Evolutionary conservation across 768 basidiomycete genomes (phyloP), one percentile per base, ranked within the genome.

Genomic region (Calocybe indica): DNA sequence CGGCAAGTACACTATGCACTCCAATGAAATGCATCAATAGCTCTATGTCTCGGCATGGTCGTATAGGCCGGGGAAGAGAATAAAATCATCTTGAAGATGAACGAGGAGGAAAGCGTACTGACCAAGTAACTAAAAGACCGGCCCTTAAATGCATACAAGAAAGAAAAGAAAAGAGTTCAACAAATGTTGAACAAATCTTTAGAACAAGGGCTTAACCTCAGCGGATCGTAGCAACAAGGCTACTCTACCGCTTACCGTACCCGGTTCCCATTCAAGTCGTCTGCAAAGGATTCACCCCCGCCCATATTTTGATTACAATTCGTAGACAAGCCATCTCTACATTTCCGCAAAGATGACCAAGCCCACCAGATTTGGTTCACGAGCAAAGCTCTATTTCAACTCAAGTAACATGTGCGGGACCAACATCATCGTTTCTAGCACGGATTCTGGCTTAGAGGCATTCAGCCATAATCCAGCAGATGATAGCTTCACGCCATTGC

Each of bases 1-100:
- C 88, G 85, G 86, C 85, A 86, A 87, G 85, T 84, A 78, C 83
- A 77, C 82, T 84, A 61, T 73, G 76, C 76, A 68, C 67, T 69
- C 73, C 69, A 6, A 7, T 15, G 66, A 49, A 77, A 68, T 71
- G 68, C 74, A 75, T 79, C 65, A 69, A 77, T 80, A 62, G 58
- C 83, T 85, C 84, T 87, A 65, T 78, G 72, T 63, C 85, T 87
- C 85, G 80, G 73, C 87, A 88, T 82, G 78, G 87, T 88, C 86
- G 85, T 83, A 61, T 88, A 88, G 68, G 85, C 83, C 85, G 85
- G 85, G 85, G 85, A 88, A 88, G 85, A 88, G 86, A 88, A 88
- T 78, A 74, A 74, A 74, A 78, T 83, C 85, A 86, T 86, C 52
- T 14, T 45, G 40, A 46, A 51, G 45, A 36, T 46, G 30, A 53